These are phyloP conservation scores for Saccharomyces hybrid DNA, from an alignment of 1,139 yeast species.

Conservation along the genomic window DNA sequence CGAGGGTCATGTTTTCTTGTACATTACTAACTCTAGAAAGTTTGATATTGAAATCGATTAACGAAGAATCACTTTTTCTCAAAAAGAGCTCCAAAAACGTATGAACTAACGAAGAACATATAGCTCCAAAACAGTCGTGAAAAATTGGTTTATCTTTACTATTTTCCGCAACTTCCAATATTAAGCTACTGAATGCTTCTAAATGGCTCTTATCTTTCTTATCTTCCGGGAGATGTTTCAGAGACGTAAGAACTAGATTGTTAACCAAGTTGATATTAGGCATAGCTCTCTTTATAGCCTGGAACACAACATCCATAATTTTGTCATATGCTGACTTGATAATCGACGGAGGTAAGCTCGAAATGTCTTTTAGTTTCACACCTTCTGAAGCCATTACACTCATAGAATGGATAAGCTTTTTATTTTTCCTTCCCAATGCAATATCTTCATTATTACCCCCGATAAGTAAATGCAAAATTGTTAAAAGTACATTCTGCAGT, in stretches of 20 bases:
- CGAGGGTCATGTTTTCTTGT: conserved; percentile 4
- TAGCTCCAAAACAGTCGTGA: neutral
- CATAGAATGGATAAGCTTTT: conserved; percentile 12
- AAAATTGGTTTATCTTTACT: conserved; percentile 2
- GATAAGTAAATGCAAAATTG: conserved; percentile 6
- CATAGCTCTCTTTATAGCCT: neutral
- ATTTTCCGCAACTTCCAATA: conserved; percentile 6
- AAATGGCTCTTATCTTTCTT: neutral
- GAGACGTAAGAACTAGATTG: neutral
- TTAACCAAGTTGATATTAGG: neutral
- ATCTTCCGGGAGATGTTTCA: neutral
- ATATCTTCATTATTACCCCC: conserved; percentile 4
- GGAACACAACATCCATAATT: neutral
- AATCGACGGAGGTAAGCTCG: conserved; percentile 6
- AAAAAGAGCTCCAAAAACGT: neutral
- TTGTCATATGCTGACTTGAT: neutral
- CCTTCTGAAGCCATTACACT: conserved; percentile 21
- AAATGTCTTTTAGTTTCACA: conserved; percentile 11
- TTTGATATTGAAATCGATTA: neutral
- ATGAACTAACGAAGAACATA: neutral
- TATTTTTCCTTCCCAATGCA: neutral
- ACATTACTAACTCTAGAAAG: neutral
- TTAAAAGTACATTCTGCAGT: conserved; percentile 5
- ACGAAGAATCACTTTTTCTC: neutral
- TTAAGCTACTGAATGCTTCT: conserved; percentile 4